These are phyloP conservation scores for Cercospora canescens DNA, from an alignment of 2,329 filamentous ascomycete species.

Conservation along the genomic window DNA sequence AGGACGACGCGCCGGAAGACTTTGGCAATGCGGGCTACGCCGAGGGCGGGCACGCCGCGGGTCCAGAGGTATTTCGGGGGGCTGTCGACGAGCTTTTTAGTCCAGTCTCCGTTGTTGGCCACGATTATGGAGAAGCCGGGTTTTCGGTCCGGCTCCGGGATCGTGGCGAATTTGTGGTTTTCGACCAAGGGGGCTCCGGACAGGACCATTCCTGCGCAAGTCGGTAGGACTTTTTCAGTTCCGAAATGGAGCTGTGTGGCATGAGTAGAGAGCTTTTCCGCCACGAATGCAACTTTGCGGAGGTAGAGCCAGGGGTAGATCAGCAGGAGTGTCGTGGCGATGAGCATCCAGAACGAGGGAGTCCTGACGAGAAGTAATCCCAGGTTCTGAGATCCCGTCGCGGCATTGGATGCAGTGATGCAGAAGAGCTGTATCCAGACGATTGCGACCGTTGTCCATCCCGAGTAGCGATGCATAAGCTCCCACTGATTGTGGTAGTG, in stretches of 20 bases:
- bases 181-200: conserved; percentile 49
- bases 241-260: conserved; percentile 70
- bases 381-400: conserved; percentile 27
- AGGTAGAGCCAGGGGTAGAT: conserved; percentile 73
- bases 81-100: conserved; percentile 60
- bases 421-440: conserved; percentile 65
- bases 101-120: conserved; percentile 77
- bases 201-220: conserved; percentile 30
- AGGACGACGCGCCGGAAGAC: conserved; percentile 67
- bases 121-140: conserved; percentile 68
- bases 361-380: conserved; percentile 45
- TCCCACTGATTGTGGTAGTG: conserved; percentile 70
- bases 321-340: conserved; percentile 64
- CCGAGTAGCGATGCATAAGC: conserved; percentile 68
- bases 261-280: conserved; percentile 69
- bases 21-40: conserved; percentile 66
- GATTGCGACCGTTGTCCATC: conserved; percentile 66
- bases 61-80: conserved; percentile 66
- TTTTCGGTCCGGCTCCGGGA: conserved; percentile 56
- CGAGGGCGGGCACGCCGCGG: conserved; percentile 65
- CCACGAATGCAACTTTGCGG: conserved; percentile 64
- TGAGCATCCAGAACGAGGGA: conserved; percentile 67
- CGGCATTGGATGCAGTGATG: conserved; percentile 34
- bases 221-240: conserved; percentile 60
- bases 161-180: conserved; percentile 76